Evolutionary conservation across 2,329 filamentous ascomycete genomes (phyloP).

Genomic region (Ophiostoma sp.): DNA sequence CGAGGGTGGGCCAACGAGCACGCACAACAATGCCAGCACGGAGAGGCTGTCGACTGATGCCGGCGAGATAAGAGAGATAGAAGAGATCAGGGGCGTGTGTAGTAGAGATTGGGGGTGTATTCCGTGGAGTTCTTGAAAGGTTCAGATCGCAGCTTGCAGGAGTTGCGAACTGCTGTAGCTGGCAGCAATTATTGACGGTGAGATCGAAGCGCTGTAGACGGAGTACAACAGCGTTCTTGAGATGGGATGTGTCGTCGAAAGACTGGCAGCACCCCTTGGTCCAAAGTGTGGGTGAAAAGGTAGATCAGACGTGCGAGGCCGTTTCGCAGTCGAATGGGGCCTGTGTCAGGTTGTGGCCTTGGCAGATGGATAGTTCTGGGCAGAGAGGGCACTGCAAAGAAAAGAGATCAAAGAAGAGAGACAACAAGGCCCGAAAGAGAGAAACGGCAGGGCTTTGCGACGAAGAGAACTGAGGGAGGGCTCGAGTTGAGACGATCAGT

Average conservation of each 20-base stretch:
- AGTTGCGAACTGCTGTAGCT: background rate
- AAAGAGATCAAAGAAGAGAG: background rate
- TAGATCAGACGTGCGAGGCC: constrained; percentile 45
- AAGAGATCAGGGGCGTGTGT: constrained; percentile 13
- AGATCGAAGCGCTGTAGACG: background rate
- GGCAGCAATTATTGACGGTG: background rate
- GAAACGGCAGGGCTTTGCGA: constrained; percentile 34
- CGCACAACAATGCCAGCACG: constrained; percentile 9
- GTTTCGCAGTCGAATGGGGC: constrained; percentile 46
- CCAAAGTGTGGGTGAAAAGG: constrained; percentile 14
- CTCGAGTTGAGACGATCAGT: constrained; percentile 47
- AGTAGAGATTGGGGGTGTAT: background rate
- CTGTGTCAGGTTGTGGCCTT: constrained; percentile 41
- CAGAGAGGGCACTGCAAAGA: background rate
- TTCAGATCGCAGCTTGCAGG: background rate
- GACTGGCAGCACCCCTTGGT: background rate
- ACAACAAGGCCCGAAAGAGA: constrained; percentile 22
- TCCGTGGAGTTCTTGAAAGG: background rate
- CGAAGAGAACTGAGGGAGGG: constrained; percentile 34
- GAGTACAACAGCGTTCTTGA: background rate
- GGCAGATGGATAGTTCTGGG: background rate
- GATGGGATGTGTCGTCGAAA: constrained; percentile 12
- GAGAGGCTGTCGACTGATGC: constrained; percentile 19
- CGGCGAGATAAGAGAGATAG: constrained; percentile 20
- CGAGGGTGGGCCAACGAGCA: constrained; percentile 13